phyloP scores from a whole-genome alignment of 2,329 filamentous ascomycete genomes.

The Ceratocystis diversiconidia region DNA sequence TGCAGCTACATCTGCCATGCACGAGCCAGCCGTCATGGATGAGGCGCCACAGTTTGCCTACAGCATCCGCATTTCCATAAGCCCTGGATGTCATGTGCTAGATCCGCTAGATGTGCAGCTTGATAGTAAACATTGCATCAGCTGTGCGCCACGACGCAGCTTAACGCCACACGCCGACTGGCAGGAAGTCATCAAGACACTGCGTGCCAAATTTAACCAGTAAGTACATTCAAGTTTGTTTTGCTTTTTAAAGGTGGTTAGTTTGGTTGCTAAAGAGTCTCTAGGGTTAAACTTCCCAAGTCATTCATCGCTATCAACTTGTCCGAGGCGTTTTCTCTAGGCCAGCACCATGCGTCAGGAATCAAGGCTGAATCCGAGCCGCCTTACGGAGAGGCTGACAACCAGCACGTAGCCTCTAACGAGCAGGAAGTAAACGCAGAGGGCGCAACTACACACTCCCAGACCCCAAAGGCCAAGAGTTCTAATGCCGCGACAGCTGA shows the following conservation, averaged over 20 bases:
- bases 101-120: constrained; percentile 93
- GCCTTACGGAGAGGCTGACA: neutral
- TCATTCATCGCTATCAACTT: constrained; percentile 51
- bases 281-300: constrained; percentile 51
- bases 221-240: constrained; percentile 33
- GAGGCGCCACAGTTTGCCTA: constrained; percentile 62
- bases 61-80: constrained; percentile 90
- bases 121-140: constrained; percentile 91
- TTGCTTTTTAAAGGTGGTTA: constrained; percentile 18
- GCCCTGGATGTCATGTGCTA: constrained; percentile 88
- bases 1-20: constrained; percentile 17
- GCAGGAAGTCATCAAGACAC: constrained; percentile 91
- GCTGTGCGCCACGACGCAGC: constrained; percentile 77
- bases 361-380: constrained; percentile 26
- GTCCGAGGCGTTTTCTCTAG: constrained; percentile 47
- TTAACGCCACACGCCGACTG: constrained; percentile 86
- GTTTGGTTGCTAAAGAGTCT: neutral
- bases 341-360: constrained; percentile 32
- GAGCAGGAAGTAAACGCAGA: neutral
- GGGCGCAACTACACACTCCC: too few species aligned
- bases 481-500: neutral
- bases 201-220: constrained; percentile 91
- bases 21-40: constrained; percentile 35
- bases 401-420: neutral
- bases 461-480: neutral